Evolutionary conservation across 306 rosid species (phyloP), one percentile per base, ranked within the genome.

Genomic region (Castanopsis chinensis): DNA sequence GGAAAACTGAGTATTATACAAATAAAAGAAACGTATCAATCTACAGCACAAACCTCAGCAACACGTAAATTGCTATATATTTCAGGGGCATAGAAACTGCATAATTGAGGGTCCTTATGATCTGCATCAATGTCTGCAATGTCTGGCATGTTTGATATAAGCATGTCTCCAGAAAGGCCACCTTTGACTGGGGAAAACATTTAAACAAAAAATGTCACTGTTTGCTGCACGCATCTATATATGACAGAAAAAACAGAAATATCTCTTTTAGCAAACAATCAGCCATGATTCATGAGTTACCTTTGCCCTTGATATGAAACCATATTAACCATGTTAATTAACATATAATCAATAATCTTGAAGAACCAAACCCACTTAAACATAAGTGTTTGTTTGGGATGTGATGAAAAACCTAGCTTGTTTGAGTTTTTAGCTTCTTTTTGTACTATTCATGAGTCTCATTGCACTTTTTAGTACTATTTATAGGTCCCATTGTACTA

Each of bases 71-170:
- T 84, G 72, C 83, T 73, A 58, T 91, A 93, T 87, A 96, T 93
- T 76, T 88, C 98, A 80, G 84, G 69, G 19, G 91, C 98, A 86
- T 96, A 96, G 80, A 70, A 72, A 74, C 89, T 81, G 87, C 98
- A 96, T 32, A 86, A 68, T 59, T 78, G 94, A 82, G 93, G 86
- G 80, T 96, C 97, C 55, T 76, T 89, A 79, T 79, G 53, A 76
- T 88, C 90, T 41, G 84, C 89, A 84, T 96, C 99, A 83, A 96
- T 91, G 72, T 89, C 81, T 53, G 71, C 52, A 54, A 89, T 53
- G 53, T 81, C 87, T 55, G 74, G 87, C 86, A 78, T 83, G 81
- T 79, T 84, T 59, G 72, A 78, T 53, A 64, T 78, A 51, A 37
- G 64, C 28, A 69, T 6, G 67, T 74, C 74, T 80, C 74, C 86